Evolutionary conservation across 306 rosid genomes (phyloP).

Genomic region (Begonia loranthoides): DNA sequence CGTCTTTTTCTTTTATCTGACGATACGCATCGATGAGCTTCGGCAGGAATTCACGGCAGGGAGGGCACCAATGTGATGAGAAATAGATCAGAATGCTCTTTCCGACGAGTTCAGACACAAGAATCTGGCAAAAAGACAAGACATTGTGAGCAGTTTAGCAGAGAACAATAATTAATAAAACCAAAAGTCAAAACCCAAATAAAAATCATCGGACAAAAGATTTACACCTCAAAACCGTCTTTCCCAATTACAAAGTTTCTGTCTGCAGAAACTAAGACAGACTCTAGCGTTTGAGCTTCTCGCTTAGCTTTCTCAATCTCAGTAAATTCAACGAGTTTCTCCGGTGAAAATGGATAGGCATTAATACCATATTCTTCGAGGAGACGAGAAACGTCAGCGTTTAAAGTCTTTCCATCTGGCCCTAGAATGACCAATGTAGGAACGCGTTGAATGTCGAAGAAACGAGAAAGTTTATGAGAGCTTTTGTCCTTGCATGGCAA

Average conservation of each 20-base stretch:
- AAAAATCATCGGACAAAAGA: no score
- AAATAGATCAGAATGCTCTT: conserved; percentile 27
- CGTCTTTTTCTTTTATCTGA: conserved; percentile 16
- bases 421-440: conserved; percentile 34
- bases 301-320: conserved; percentile 28
- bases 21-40: conserved; percentile 22
- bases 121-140: conserved; percentile 14
- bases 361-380: conserved; percentile 28
- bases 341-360: conserved; percentile 35
- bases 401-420: conserved; percentile 31
- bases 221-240: conserved; percentile 26
- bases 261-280: conserved; percentile 31
- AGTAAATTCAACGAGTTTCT: conserved; percentile 28
- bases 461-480: conserved; percentile 19
- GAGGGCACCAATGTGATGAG: conserved; percentile 42
- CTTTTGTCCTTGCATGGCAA: conserved; percentile 32
- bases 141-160: background rate
- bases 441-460: conserved; percentile 23
- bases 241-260: conserved; percentile 24
- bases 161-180: no score
- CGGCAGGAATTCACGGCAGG: conserved; percentile 30
- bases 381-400: conserved; percentile 21
- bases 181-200: no score
- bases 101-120: conserved; percentile 26
- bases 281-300: conserved; percentile 30